A percentile compares a stretch with the other conserved stretches of the same genome.
Conservation (phyloP, 352 stramenopile species). For the Globisporangium mamillatum region DNA sequence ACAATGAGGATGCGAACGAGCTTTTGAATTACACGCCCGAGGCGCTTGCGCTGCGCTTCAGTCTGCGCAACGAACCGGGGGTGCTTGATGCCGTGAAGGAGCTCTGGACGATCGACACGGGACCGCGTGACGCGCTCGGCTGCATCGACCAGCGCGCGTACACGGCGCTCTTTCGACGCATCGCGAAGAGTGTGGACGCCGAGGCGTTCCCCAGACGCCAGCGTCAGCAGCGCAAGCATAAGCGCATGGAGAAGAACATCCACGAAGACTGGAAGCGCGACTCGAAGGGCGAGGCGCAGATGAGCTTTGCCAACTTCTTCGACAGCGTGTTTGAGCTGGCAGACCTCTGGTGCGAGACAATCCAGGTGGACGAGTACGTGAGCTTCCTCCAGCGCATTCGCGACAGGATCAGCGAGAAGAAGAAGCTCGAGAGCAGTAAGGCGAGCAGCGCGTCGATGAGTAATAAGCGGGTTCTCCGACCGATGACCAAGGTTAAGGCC, state of each 20-base stretch:
- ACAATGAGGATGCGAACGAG: constrained; percentile 47
- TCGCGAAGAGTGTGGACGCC: constrained; percentile 49
- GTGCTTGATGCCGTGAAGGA: constrained; percentile 47
- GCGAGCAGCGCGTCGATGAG: not conserved
- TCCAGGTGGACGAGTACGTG: constrained; percentile 63
- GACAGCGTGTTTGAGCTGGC: constrained; percentile 72
- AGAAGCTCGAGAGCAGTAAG: constrained; percentile 1
- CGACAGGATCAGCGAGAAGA: constrained; percentile 34
- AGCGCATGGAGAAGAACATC: constrained; percentile 43
- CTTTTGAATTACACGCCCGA: constrained; percentile 71
- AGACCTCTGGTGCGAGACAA: constrained; percentile 74
- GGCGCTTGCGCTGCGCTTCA: constrained; percentile 59
- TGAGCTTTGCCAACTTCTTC: constrained; percentile 71
- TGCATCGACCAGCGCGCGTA: constrained; percentile 63
- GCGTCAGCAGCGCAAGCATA: constrained; percentile 8
- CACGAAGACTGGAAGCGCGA: constrained; percentile 66
- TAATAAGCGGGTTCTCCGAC: constrained; percentile 38
- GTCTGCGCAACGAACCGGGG: constrained; percentile 50
- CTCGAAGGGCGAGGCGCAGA: constrained; percentile 44
- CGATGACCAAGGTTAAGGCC: constrained; percentile 38
- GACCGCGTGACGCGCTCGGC: constrained; percentile 42
- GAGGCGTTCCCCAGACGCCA: constrained; percentile 24
- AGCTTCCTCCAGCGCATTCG: constrained; percentile 44
- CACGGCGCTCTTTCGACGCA: constrained; percentile 49
- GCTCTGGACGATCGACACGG: constrained; percentile 58